These are phyloP conservation scores for Ballota nigra DNA, from an alignment of 257 asterid species.

Conservation along the genomic window DNA sequence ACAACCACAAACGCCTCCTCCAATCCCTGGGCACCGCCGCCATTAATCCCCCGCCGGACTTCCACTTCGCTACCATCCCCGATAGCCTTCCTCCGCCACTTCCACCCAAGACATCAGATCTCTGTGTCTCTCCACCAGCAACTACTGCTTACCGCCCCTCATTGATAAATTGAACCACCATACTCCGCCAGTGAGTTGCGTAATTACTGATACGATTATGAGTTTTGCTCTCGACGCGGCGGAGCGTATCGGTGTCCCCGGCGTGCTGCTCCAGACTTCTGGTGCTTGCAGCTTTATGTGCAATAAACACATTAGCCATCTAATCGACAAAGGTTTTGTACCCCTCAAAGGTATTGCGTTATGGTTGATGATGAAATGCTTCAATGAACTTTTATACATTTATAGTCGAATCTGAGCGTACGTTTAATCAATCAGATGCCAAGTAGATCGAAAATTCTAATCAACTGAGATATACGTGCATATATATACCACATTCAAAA, in stretches of 20 bases:
- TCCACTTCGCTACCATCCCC: conserved; percentile 38
- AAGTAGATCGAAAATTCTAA: no score
- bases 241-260: conserved; percentile 40
- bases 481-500: no score
- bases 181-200: conserved; percentile 34
- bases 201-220: conserved; percentile 36
- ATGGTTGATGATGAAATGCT: neutral
- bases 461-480: no score
- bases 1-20: conserved; percentile 32
- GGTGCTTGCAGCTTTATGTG: conserved; percentile 31
- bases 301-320: conserved; percentile 21
- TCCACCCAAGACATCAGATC: conserved; percentile 21
- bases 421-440: neutral
- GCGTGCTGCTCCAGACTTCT: conserved; percentile 27
- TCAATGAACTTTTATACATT: no score
- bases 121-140: conserved; percentile 31
- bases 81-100: conserved; percentile 36
- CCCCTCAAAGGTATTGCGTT: conserved; percentile 38
- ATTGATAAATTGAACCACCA: conserved; percentile 22
- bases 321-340: conserved; percentile 25
- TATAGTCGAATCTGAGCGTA: no score
- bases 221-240: conserved; percentile 35
- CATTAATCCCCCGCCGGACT: conserved; percentile 18
- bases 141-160: conserved; percentile 35
- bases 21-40: conserved; percentile 14